phyloP scores from a whole-genome alignment of 2,329 filamentous ascomycete genomes.

The Gaeumannomyces sp. region DNA sequence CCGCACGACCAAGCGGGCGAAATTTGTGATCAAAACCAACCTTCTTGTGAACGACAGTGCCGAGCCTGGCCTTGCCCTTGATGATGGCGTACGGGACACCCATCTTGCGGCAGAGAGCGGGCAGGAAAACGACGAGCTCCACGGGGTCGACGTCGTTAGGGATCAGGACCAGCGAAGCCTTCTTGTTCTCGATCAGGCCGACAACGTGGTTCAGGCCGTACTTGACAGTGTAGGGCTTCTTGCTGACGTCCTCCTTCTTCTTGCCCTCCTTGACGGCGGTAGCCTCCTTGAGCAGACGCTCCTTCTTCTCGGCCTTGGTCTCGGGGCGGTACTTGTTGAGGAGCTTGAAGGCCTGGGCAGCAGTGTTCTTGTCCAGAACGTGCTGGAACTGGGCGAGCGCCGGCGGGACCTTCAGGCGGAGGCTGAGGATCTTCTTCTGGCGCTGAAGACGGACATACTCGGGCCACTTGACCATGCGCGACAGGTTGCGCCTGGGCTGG shows the following conservation, averaged over 20 bases:
- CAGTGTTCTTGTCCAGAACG: constrained; percentile 93
- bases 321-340: constrained; percentile 99
- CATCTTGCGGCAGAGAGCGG: constrained; percentile 99
- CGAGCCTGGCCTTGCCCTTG: constrained; percentile 99
- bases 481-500: constrained; percentile 91
- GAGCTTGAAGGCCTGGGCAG: constrained; percentile 96
- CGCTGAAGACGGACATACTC: constrained; percentile 98
- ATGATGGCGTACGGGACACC: constrained; percentile 98
- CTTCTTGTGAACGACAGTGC: constrained; percentile 99
- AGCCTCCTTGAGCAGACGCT: constrained; percentile 96
- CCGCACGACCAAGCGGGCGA: not conserved
- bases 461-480: constrained; percentile 99
- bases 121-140: constrained; percentile 98
- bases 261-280: constrained; percentile 97
- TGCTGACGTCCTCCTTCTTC: constrained; percentile 99
- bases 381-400: constrained; percentile 97
- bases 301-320: constrained; percentile 99
- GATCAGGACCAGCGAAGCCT: constrained; percentile 95
- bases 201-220: constrained; percentile 99
- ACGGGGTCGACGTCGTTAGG: constrained; percentile 99
- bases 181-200: constrained; percentile 98
- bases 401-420: constrained; percentile 97
- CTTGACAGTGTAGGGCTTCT: constrained; percentile 99
- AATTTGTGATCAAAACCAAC: constrained; percentile 35
- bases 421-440: constrained; percentile 89